Evolutionary conservation across 2,329 filamentous ascomycete species (phyloP), one percentile per base, ranked within the genome.

Genomic region (Phyllosticta citribraziliensis): DNA sequence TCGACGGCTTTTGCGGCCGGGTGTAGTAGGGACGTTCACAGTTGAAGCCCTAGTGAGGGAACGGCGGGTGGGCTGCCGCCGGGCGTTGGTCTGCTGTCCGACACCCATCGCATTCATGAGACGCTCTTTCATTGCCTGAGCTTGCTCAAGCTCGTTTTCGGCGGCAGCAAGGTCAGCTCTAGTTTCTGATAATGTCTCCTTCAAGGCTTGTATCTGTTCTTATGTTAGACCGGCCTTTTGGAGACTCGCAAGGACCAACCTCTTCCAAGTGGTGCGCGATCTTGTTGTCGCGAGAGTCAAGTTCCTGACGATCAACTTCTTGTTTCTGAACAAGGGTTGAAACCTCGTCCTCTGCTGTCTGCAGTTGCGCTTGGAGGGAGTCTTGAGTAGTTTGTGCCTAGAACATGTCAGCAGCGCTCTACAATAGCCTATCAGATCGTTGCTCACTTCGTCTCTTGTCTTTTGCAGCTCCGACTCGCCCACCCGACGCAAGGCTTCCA

Each of bases 391-490:
- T 19, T n/a, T 47, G 14, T 47, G 40, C 40, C 40, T 47, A 6
- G 40, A 17, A 47, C 4, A 47, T n/a, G 17, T 47, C 40, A 47
- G 40, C 14, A n/a, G 6, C n/a, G n/a, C 6, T 3, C 17, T n/a
- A 8, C 14, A 47, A 8, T 8, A n/a, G 40, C n/a, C 6, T 17
- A n/a, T 5, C 5, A 3, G 6, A 8, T n/a, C n/a, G 17, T 47
- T n/a, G 6, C 25, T n/a, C 27, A 55, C 55, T 22, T 57, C 55
- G 40, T 57, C 55, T 22, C 12, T 24, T 17, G n/a, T 22, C 19
- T 33, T 47, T 47, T 51, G 52, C 14, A 62, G 61, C 27, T 62
- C 56, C 14, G 19, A 5, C 27, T 62, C 52, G 27, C 35, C 27
- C 1, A 17, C 12, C 19, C 25, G 52, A 9, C 57, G 61, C 22